Evolutionary conservation across 2,329 filamentous ascomycete species (phyloP), one percentile per base, ranked within the genome.

Genomic region (Fusarium compactum): DNA sequence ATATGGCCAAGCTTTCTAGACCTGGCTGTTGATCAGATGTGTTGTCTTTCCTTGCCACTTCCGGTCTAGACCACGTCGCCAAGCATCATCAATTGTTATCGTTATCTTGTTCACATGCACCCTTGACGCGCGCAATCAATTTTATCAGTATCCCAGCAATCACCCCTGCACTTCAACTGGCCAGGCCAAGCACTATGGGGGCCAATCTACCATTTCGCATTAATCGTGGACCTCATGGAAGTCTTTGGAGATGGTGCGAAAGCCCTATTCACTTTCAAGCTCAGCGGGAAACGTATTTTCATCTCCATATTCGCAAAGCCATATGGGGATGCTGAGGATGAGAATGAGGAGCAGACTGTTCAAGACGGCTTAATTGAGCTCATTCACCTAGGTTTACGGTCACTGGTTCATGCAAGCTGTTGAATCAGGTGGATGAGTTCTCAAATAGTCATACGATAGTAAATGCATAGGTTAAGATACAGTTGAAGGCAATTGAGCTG

Each of bases 151-250:
- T 11, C 16, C 9, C 3, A 11, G n/a, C 16, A n/a, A 11, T n/a
- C 16, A n/a, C 16, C 1, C 9, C 16, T 38, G 3, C 34, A 2
- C 34, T 4, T 38, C 34, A 38, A 18, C 11, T 38, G 34, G 34
- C 32, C 16, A n/a, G 3, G 9, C 25, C 25, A 27, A 27, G 6
- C 16, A 38, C 5, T 6, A 38, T n/a, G 9, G 32, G 11, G 16
- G 32, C 16, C 3, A 1, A n/a, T 0, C 0, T 38, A n/a, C 5
- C 5, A 2, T n/a, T 38, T 4, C 3, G n/a, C 40, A 6, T 18
- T 57, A 4, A 25, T 24, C n/a, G 15, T 50, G 5, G n/a, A 57
- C 1, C 6, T 2, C 0, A 24, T 50, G 3, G 2, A 40, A 2
- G 27, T 32, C 6, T 8, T 50, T 9, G 10, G 22, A 1, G 10